Evolutionary conservation across 495 filamentous ascomycete species (phyloP), one percentile per base, ranked within the genome.

Genomic region (Daldinia childiae): DNA sequence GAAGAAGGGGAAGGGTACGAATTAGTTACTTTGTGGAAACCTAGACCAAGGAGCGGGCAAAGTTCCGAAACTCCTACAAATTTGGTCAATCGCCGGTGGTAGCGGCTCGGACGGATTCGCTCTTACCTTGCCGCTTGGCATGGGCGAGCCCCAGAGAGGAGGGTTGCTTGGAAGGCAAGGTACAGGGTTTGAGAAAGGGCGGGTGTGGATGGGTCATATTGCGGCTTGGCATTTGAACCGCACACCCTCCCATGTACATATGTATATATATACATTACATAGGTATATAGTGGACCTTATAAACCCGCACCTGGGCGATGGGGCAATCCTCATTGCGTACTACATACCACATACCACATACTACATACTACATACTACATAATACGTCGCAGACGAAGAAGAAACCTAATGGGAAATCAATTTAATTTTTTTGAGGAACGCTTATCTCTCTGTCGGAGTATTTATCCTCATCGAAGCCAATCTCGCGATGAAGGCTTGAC

Each of bases 51-150:
- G 32, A 52, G 69, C 73, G 69, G 73, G 64, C 67, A 65, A 76
- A 66, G 75, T 78, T 70, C 65, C 67, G 73, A 73, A 73, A 77
- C 75, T 70, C 69, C 45, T 66, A 71, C 76, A 78, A 74, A 76
- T 78, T 73, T 74, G 76, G 74, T 69, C 71, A 72, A 76, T 75
- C 74, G 66, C 76, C 71, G 74, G 71, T 75, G 71, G 74, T 78
- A 70, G 76, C 76, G 76, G 76, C 76, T 77, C 76, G 76, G 76
- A 77, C 76, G 76, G 76, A 77, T 78, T 76, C 74, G 71, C 64
- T 72, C 68, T 68, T 73, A 64, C 75, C 71, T 74, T 75, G 72
- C 75, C 72, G 72, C 72, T 75, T 73, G 71, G 69, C 71, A 67
- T 76, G 74, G 70, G 57, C 61, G 71, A 71, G 71, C 74, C 73